phyloP scores from a whole-genome alignment of 1,284 basidiomycete genomes.

The Stygiomarasmius scandens region DNA sequence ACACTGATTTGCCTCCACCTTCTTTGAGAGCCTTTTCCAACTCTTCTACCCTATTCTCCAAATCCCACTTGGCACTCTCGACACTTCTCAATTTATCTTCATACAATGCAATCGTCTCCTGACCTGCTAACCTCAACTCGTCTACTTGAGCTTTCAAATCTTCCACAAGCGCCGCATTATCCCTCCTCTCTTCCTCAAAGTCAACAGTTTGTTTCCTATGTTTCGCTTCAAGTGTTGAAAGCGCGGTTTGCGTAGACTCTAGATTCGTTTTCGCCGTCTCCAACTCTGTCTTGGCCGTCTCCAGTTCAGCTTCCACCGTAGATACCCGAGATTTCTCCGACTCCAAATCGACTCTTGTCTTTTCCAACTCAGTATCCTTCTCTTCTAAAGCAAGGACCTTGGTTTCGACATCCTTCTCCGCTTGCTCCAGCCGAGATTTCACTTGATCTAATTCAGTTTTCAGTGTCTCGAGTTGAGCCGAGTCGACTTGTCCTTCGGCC shows the following conservation, averaged over 20 bases:
- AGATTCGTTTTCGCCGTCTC: background rate
- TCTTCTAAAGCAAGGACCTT: too few species aligned
- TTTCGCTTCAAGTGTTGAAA: conserved; percentile 3
- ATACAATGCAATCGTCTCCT: conserved; percentile 91
- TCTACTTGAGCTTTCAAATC: conserved; percentile 58
- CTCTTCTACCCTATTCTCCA: conserved; percentile 68
- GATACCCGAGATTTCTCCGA: background rate
- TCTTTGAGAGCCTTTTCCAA: conserved; percentile 45
- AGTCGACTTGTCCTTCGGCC: background rate
- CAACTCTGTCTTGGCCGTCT: conserved; percentile 8
- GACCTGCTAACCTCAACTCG: conserved; percentile 81
- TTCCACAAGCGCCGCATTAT: conserved; percentile 45
- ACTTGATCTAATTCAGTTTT: conserved; percentile 47
- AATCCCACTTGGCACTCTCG: conserved; percentile 16
- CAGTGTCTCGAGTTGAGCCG: conserved; percentile 33
- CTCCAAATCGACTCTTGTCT: background rate
- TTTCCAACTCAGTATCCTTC: conserved; percentile 26
- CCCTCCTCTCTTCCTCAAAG: conserved; percentile 62
- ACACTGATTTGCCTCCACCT: background rate
- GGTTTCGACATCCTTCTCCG: background rate
- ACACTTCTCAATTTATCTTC: conserved; percentile 73
- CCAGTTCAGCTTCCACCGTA: background rate
- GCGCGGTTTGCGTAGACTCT: background rate
- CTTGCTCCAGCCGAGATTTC: background rate
- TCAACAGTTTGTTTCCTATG: conserved; percentile 9